phyloP scores from a whole-genome alignment of 768 basidiomycete species.

The Leccinellum albellum region DNA sequence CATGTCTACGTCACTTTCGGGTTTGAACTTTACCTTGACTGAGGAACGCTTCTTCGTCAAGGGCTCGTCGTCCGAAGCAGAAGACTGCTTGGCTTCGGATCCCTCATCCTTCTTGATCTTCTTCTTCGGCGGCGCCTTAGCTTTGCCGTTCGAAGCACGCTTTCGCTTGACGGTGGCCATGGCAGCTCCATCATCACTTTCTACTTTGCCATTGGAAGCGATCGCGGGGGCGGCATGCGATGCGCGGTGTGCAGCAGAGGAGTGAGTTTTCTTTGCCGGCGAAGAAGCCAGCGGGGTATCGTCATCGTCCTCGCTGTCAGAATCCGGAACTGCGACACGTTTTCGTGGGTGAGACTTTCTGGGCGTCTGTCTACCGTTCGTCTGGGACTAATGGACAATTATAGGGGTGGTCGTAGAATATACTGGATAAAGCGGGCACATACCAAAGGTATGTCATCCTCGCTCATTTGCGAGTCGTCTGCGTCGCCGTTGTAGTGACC shows the following conservation, averaged over 20 bases:
- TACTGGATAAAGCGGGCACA: slow-evolving; percentile 21
- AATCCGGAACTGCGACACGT: slow-evolving; percentile 51
- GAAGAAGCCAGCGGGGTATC: slow-evolving; percentile 72
- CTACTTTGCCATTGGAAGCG: slow-evolving; percentile 39
- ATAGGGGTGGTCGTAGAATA: slow-evolving; percentile 15
- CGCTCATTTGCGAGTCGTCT: slow-evolving; percentile 53
- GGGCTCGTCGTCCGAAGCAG: slow-evolving; percentile 37
- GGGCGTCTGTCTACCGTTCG: slow-evolving; percentile 43
- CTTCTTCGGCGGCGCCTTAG: slow-evolving; percentile 60
- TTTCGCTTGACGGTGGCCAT: slow-evolving; percentile 43
- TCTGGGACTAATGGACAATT: slow-evolving; percentile 49
- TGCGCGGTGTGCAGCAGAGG: slow-evolving; percentile 40
- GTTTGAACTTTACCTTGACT: slow-evolving; percentile 39
- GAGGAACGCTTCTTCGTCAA: slow-evolving; percentile 22
- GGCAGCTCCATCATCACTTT: slow-evolving; percentile 42
- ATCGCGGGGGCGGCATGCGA: slow-evolving; percentile 32
- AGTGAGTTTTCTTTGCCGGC: slow-evolving; percentile 49
- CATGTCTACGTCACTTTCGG: slow-evolving; percentile 48
- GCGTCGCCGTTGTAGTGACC: slow-evolving; percentile 37
- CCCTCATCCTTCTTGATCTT: slow-evolving; percentile 55
- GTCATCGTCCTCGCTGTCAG: slow-evolving; percentile 62
- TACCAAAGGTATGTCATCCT: slow-evolving; percentile 72
- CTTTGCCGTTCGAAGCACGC: slow-evolving; percentile 42
- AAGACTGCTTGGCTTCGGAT: slow-evolving; percentile 10
- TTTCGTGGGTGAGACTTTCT: slow-evolving; percentile 39